phyloP scores from a whole-genome alignment of 2,329 filamentous ascomycete species.

The Talaromyces sp. region DNA sequence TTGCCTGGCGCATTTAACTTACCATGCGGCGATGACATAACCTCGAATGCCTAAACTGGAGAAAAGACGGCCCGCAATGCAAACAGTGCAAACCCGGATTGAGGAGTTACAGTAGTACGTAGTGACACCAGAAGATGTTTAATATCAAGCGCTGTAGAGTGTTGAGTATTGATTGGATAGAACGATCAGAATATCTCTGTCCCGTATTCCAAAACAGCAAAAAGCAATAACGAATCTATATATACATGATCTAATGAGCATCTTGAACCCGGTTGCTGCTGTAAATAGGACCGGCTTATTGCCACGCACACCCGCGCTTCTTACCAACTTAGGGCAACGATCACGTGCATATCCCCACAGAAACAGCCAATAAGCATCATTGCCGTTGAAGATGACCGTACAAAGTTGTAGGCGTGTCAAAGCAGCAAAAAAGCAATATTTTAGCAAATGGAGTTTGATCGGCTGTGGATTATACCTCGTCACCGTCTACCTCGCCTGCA shows the following conservation, averaged over 20 bases:
- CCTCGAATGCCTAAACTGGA: slow-evolving; percentile 7
- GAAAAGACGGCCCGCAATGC: slow-evolving; percentile 7
- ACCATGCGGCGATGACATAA: slow-evolving; percentile 3
- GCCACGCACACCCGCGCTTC: background rate
- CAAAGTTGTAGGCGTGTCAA: background rate
- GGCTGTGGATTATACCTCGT: background rate
- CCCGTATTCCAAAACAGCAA: background rate
- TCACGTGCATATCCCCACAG: background rate
- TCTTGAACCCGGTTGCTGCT: background rate
- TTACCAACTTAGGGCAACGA: background rate
- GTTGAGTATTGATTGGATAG: background rate
- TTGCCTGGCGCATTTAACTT: background rate
- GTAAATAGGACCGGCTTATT: background rate
- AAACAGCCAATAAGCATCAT: background rate
- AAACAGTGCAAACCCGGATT: slow-evolving; percentile 8
- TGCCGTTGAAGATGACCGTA: background rate
- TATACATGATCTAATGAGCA: background rate
- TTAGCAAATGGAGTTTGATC: background rate
- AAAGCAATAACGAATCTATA: background rate
- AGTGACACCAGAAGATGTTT: background rate
- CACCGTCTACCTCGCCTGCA: background rate
- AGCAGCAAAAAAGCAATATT: background rate
- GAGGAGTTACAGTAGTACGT: background rate
- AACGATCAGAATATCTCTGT: background rate
- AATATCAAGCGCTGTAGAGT: background rate